phyloP scores from a whole-genome alignment of 257 asterid species.

The Solanum chilense region DNA sequence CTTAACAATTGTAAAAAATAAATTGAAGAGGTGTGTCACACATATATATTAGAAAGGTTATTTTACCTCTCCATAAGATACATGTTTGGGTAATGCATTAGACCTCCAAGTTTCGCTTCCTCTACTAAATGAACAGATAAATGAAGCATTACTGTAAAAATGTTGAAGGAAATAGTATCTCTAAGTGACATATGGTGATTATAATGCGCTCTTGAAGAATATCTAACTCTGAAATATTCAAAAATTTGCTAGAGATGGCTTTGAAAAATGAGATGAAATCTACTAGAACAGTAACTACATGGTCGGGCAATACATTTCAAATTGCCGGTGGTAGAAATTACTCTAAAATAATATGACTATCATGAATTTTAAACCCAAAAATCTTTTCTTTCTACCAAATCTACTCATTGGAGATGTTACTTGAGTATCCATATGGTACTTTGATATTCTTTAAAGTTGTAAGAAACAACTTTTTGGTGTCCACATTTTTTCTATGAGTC shows the following conservation, averaged over 20 bases:
- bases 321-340: neutral
- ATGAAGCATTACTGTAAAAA: neutral
- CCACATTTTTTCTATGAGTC: neutral
- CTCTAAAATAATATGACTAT: neutral
- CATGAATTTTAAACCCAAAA: neutral
- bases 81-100: neutral
- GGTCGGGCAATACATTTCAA: neutral
- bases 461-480: neutral
- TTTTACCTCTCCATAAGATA: neutral
- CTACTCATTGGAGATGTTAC: neutral
- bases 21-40: too few species aligned
- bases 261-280: too few species aligned
- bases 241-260: neutral
- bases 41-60: neutral
- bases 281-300: too few species aligned
- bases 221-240: neutral
- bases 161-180: neutral
- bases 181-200: neutral
- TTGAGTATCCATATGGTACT: neutral
- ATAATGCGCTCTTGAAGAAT: neutral
- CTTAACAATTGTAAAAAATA: too few species aligned
- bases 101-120: neutral
- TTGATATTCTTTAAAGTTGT: neutral
- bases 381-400: neutral
- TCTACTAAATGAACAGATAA: neutral